A percentile compares a stretch with the other conserved stretches of the same genome.
phyloP scores from a whole-genome alignment of 805 yeast species.

The Novakomyces olei region DNA sequence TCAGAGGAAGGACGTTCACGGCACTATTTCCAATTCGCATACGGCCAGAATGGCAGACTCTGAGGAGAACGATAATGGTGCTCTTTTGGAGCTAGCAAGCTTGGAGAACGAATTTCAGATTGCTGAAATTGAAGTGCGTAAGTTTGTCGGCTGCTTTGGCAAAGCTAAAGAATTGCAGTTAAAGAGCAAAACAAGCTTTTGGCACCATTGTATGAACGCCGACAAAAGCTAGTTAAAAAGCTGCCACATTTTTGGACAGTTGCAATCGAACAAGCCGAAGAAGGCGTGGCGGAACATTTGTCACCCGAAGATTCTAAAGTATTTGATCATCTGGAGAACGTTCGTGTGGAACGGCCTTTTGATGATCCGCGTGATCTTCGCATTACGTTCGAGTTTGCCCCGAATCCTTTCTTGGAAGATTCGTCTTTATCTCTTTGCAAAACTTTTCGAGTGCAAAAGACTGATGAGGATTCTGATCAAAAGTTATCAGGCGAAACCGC shows the following conservation, averaged over 20 bases:
- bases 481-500: background rate
- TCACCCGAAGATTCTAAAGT: slow-evolving; percentile 1
- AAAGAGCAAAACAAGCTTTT: slow-evolving; percentile 1
- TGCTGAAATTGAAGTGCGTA: slow-evolving; percentile 12
- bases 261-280: slow-evolving; percentile 64
- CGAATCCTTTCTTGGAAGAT: slow-evolving; percentile 27
- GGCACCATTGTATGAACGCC: slow-evolving; percentile 30
- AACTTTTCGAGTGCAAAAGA: background rate
- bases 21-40: too few relatives aligned
- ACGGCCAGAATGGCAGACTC: too few relatives aligned
- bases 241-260: slow-evolving; percentile 75
- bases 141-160: slow-evolving; percentile 5
- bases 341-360: slow-evolving; percentile 30
- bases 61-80: slow-evolving; percentile 2
- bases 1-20: too few relatives aligned
- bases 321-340: slow-evolving; percentile 27
- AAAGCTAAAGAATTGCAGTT: background rate
- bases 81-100: slow-evolving; percentile 10
- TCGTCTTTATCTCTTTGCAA: slow-evolving; percentile 16
- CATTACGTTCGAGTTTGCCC: slow-evolving; percentile 36
- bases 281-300: slow-evolving; percentile 21
- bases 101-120: slow-evolving; percentile 11
- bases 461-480: slow-evolving; percentile 2
- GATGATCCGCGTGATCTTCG: slow-evolving; percentile 33
- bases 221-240: slow-evolving; percentile 29